Conservation (phyloP, 768 basidiomycete species). For the Asterophora parasitica region DNA sequence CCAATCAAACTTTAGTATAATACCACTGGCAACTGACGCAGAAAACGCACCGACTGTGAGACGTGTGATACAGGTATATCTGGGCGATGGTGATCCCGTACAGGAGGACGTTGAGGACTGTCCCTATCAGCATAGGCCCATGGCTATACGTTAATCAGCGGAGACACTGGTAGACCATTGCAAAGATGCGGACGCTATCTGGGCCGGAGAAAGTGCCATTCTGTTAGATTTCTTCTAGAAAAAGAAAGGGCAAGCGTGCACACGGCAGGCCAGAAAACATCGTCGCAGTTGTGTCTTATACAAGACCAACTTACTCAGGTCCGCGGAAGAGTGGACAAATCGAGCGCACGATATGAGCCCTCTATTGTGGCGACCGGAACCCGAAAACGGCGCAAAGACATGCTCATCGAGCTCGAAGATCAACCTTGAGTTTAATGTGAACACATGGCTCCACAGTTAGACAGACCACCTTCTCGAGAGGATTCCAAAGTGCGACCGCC, state of each 20-base stretch:
- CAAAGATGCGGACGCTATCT: conserved; percentile 28
- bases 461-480: not conserved
- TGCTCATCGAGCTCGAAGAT: not conserved
- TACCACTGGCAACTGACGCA: not conserved
- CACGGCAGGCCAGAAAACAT: no score
- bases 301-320: no score
- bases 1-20: no score
- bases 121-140: conserved; percentile 47
- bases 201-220: conserved; percentile 21
- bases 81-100: conserved; percentile 49
- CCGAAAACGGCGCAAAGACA: no score
- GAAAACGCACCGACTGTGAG: conserved; percentile 31
- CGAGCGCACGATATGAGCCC: not conserved
- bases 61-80: conserved; percentile 35
- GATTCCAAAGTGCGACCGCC: not conserved
- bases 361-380: not conserved
- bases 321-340: not conserved
- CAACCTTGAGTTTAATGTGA: not conserved
- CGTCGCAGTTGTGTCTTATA: no score
- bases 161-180: not conserved
- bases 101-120: conserved; percentile 39
- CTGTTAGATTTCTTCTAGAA: not conserved
- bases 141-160: conserved; percentile 28
- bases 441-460: not conserved
- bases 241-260: no score